Base-by-base conservation (phyloP, 257 asterid genomes). In the Fraxinus anomala region DNA sequence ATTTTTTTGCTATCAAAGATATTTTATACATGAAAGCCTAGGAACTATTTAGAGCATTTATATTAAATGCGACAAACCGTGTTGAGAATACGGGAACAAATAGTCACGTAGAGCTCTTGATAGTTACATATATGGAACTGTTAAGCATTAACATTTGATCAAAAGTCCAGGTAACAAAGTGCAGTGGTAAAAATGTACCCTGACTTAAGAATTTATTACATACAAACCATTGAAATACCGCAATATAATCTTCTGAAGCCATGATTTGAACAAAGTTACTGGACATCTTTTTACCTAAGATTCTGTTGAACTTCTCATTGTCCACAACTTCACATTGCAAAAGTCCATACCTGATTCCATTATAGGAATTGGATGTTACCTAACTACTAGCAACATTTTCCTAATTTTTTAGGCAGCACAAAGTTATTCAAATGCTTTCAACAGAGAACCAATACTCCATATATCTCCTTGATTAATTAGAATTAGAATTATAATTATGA, bases 371-470 rank as follows among this genome's bases (percentile, higher is more conserved):
- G 69, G 31, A 63, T 26, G 31, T 23, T 24, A 63, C 6, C 34
- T 10, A 23, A 10, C 69, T 10, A 63, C 33, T 24, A 26, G 31
- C 34, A 63, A 63, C 34, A 8, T 23, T 63, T 23, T 63, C 69
- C 33, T 63, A 63, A 63, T 34, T 3, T 24, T 24, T 63, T 11
- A 63, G n/a, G 33, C 30, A 23, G 24, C 54, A 68, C 42, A 42
- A 31, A 71, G 49, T 51, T 56, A 72, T 76, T 40, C 16, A 33
- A 63, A 67, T 72, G 72, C 61, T 74, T 71, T 16, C 47, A 30
- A 63, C 44, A 19, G 24, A 73, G 73, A 36, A 24, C 34, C 33
- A 40, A 24, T 26, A 30, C 4, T 54, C 66, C 71, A 68, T 42
- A 69, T 9, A 36, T 33, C 74, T 74, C 74, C 65, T 54, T 54